These are phyloP conservation scores for Tuber calosporum DNA, from an alignment of 495 filamentous ascomycete genomes.

Conservation along the genomic window DNA sequence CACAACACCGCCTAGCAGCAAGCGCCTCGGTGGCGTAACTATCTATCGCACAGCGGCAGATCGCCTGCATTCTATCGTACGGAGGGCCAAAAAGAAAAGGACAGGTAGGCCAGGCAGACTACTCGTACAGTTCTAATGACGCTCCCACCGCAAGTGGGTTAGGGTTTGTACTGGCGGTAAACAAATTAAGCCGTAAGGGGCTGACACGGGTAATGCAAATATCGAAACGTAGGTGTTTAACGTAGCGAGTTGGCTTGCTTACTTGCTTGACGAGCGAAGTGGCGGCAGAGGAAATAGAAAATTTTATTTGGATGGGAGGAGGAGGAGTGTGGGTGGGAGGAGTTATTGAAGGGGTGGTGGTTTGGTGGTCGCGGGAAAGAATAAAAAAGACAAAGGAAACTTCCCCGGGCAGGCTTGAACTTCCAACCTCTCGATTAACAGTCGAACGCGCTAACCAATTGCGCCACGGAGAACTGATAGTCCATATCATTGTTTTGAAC, in stretches of 20 bases:
- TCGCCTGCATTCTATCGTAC: neutral
- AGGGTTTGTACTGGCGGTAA: neutral
- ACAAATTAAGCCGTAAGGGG: neutral
- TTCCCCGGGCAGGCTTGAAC: conserved; percentile 47
- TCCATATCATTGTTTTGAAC: neutral
- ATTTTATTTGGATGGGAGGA: neutral
- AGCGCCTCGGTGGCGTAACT: neutral
- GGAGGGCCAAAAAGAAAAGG: neutral
- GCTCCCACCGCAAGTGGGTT: neutral
- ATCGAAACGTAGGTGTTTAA: neutral
- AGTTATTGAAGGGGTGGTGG: neutral
- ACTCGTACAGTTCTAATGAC: neutral
- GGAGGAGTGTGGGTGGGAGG: neutral
- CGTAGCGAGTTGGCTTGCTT: neutral
- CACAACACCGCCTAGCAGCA: neutral
- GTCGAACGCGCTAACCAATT: conserved; percentile 51
- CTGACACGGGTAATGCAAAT: neutral
- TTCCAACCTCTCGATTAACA: conserved; percentile 51
- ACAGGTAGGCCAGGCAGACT: neutral
- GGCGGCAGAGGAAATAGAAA: neutral
- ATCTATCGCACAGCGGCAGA: neutral
- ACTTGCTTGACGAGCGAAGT: neutral
- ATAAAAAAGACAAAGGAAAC: neutral
- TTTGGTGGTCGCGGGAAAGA: neutral
- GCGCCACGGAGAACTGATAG: conserved; percentile 44